Conservation (phyloP, 805 yeast genomes). For the Aciculoconidium aculeatum region DNA sequence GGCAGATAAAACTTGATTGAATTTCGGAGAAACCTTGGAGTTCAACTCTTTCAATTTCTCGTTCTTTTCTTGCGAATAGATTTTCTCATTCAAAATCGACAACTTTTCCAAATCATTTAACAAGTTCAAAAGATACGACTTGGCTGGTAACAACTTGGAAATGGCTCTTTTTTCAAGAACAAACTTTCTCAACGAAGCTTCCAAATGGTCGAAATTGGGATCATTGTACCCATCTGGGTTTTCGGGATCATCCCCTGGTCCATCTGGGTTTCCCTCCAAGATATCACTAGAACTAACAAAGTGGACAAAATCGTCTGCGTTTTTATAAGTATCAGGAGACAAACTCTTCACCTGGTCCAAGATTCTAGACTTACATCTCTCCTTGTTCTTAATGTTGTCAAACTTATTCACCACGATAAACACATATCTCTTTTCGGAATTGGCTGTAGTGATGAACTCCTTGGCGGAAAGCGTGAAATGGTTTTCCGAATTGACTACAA, state of each 20-base stretch:
- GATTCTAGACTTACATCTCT: constrained; percentile 69
- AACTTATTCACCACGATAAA: constrained; percentile 92
- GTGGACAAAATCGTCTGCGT: constrained; percentile 86
- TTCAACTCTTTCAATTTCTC: constrained; percentile 44
- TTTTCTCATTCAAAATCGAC: constrained; percentile 56
- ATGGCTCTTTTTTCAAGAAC: constrained; percentile 83
- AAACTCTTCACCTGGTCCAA: constrained; percentile 78
- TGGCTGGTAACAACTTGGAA: constrained; percentile 89
- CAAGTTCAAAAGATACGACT: constrained; percentile 71
- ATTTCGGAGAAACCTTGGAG: constrained; percentile 54
- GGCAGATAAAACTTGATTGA: constrained; percentile 45
- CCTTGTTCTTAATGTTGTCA: constrained; percentile 78
- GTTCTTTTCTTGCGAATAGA: constrained; percentile 45
- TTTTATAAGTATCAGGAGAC: constrained; percentile 88
- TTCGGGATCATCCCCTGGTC: constrained; percentile 27
- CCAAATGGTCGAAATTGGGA: constrained; percentile 78
- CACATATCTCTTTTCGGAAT: constrained; percentile 84
- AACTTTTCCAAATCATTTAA: constrained; percentile 59
- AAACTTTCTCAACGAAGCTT: constrained; percentile 78
- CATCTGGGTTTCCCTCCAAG: constrained; percentile 28
- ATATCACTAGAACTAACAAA: constrained; percentile 69
- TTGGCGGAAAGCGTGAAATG: constrained; percentile 92
- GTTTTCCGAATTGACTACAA: constrained; percentile 94
- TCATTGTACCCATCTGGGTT: constrained; percentile 26
- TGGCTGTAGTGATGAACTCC: constrained; percentile 86